Percentiles rank a stretch among this genome's conserved stretches.
These are phyloP conservation scores for Thalassiosira livingstoniorum DNA, from an alignment of 352 stramenopile genomes.

Conservation along the genomic window DNA sequence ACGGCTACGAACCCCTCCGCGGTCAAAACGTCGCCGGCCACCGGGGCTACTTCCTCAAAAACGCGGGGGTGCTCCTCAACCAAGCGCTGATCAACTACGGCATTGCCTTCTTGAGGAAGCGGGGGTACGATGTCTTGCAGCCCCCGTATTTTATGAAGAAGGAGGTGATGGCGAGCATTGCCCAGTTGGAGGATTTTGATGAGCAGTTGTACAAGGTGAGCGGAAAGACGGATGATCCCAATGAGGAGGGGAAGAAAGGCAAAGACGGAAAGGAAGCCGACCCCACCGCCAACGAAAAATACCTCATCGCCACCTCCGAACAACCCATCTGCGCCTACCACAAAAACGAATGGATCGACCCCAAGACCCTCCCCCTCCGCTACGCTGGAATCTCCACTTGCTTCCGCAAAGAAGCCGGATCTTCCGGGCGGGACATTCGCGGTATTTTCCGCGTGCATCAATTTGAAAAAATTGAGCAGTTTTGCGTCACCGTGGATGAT, in stretches of 20 bases:
- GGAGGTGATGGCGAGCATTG: conserved; percentile 97
- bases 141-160: conserved; percentile 99
- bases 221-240: conserved; percentile 86
- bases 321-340: conserved; percentile 99
- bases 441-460: conserved; percentile 99
- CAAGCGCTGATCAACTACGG: conserved; percentile 99
- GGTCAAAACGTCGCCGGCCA: conserved; percentile 96
- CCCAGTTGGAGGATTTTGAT: conserved; percentile 99
- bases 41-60: conserved; percentile 98
- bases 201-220: conserved; percentile 99
- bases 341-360: conserved; percentile 93
- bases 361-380: conserved; percentile 87
- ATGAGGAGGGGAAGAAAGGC: no score
- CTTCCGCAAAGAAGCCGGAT: conserved; percentile 99
- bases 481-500: conserved; percentile 95
- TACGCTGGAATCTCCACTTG: conserved; percentile 98
- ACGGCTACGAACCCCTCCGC: conserved; percentile 97
- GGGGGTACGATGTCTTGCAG: conserved; percentile 98
- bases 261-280: no score
- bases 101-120: conserved; percentile 94
- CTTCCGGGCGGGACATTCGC: conserved; percentile 98
- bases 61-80: conserved; percentile 97
- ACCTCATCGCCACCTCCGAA: conserved; percentile 99
- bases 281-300: conserved; percentile 95
- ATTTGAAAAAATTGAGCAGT: conserved; percentile 99